These are phyloP conservation scores for Fusarium temperatum DNA, from an alignment of 2,329 filamentous ascomycete species.

Conservation along the genomic window DNA sequence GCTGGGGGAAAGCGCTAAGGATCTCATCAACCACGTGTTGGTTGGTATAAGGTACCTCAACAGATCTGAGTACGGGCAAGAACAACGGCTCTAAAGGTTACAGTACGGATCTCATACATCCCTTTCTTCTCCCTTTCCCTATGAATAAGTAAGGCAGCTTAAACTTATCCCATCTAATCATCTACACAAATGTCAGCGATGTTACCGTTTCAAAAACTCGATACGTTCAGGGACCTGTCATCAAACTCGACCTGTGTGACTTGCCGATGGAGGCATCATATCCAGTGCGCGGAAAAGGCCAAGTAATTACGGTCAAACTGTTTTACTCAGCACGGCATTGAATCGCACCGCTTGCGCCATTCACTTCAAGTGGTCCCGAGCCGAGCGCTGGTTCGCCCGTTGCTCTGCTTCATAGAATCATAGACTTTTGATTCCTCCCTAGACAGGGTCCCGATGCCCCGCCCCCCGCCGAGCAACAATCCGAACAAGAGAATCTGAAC, in stretches of 20 bases:
- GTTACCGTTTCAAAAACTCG: not conserved
- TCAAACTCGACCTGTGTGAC: conserved; percentile 10
- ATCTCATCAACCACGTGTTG: conserved; percentile 4
- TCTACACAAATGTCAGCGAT: not conserved
- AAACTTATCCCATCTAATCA: not conserved
- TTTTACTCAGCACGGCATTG: conserved; percentile 36
- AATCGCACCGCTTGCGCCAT: conserved; percentile 39
- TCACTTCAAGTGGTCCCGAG: conserved; percentile 27
- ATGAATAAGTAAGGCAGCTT: not conserved
- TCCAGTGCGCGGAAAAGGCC: not conserved
- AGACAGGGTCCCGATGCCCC: conserved; percentile 26
- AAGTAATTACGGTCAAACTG: not conserved
- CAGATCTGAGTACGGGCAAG: not conserved
- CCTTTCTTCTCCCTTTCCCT: not conserved
- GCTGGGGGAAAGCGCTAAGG: not conserved
- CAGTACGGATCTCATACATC: not conserved
- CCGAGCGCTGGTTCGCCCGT: conserved; percentile 31
- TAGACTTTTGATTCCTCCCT: conserved; percentile 26
- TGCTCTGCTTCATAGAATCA: conserved; percentile 31
- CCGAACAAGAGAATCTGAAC: conserved; percentile 8
- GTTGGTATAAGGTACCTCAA: not conserved
- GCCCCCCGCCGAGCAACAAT: conserved; percentile 23
- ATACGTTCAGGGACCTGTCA: not conserved
- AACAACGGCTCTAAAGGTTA: not conserved
- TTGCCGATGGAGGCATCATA: conserved; percentile 22